Evolutionary conservation across 73 alveolate genomes (phyloP).

Genomic region (Tetrahymena thermophila): DNA sequence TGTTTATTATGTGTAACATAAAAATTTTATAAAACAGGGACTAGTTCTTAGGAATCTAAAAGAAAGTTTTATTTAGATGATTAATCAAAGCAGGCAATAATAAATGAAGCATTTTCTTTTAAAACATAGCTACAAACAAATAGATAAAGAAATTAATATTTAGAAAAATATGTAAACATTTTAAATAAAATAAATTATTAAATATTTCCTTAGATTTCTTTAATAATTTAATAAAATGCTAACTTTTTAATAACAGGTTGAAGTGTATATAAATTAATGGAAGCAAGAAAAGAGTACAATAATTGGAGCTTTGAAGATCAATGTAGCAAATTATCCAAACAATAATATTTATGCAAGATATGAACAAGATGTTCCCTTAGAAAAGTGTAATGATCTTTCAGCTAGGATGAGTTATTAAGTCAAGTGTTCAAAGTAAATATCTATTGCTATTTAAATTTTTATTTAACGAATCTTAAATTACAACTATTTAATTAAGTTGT

Average conservation of each 20-base stretch:
- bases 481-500: background rate
- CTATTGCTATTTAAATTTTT: background rate
- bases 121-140: background rate
- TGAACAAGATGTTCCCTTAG: background rate
- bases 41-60: background rate
- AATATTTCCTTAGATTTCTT: too few species aligned
- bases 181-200: background rate
- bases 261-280: background rate
- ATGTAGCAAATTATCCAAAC: background rate
- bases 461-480: background rate
- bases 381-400: background rate
- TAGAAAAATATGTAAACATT: background rate
- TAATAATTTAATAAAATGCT: too few species aligned
- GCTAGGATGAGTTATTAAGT: background rate
- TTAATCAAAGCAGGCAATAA: background rate
- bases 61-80: background rate
- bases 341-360: background rate
- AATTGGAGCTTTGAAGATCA: background rate
- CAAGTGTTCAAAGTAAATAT: background rate
- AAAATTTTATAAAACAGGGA: background rate
- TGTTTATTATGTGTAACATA: background rate
- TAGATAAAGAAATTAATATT: background rate
- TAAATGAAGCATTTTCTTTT: background rate
- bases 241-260: background rate
- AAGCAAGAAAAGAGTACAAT: background rate